Evolutionary conservation across 148 eudicot species (phyloP).

Genomic region (Chenopodium suecicum): DNA sequence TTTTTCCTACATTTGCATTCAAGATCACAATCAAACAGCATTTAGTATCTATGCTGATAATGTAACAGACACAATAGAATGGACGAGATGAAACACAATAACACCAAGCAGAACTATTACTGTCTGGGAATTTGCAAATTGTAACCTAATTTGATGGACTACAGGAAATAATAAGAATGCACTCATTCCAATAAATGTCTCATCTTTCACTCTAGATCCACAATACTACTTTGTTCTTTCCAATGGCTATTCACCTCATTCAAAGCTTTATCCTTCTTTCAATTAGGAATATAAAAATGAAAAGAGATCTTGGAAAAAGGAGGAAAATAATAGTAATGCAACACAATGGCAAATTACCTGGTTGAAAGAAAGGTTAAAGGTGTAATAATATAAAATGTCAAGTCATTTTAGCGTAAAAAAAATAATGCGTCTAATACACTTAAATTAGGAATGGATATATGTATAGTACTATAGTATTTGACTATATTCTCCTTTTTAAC

Average conservation of each 20-base stretch:
- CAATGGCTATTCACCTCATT: not conserved
- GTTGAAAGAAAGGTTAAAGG: too few relatives aligned
- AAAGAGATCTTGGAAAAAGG: too few relatives aligned
- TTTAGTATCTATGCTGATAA: not conserved
- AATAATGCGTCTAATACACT: too few relatives aligned
- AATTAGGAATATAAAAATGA: too few relatives aligned
- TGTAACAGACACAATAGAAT: constrained; percentile 2
- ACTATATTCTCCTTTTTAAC: too few relatives aligned
- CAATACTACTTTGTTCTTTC: not conserved
- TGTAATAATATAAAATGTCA: too few relatives aligned
- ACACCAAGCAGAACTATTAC: not conserved
- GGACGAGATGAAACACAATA: not conserved
- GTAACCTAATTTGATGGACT: not conserved
- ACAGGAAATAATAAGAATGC: not conserved
- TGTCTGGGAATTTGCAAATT: not conserved
- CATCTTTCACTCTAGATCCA: not conserved
- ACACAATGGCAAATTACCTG: too few relatives aligned
- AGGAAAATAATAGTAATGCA: too few relatives aligned
- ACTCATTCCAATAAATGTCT: not conserved
- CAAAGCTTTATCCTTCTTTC: too few relatives aligned
- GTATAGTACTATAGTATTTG: too few relatives aligned
- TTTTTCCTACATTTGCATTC: constrained; percentile 38
- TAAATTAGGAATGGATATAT: too few relatives aligned
- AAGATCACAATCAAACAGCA: not conserved
- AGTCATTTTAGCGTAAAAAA: too few relatives aligned